Evolutionary conservation across 73 alveolate species (phyloP).

Genomic region (Paramecium octaurelia): DNA sequence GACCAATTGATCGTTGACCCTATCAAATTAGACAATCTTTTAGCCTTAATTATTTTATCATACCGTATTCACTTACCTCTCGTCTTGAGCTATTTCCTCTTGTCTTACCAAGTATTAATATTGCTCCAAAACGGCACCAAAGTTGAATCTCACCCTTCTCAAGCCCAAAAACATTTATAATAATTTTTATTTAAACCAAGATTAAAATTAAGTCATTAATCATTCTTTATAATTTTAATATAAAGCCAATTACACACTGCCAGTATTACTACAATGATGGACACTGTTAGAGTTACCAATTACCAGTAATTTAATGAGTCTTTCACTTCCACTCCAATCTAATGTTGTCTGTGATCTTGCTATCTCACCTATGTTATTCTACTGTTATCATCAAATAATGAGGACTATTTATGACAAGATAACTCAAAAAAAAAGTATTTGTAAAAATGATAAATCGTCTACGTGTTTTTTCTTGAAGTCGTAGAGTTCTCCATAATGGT

Average conservation of each 20-base stretch:
- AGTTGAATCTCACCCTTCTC: neutral
- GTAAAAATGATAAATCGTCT: neutral
- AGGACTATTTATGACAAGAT: neutral
- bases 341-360: neutral
- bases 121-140: neutral
- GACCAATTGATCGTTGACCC: neutral
- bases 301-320: neutral
- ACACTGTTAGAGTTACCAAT: neutral
- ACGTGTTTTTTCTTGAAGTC: neutral
- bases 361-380: neutral
- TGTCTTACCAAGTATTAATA: neutral
- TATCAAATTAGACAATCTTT: conserved; percentile 23
- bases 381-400: neutral
- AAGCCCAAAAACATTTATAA: neutral
- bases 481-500: neutral
- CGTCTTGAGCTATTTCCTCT: neutral
- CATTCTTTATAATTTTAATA: neutral
- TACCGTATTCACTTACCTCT: conserved; percentile 30
- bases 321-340: neutral
- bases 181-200: neutral
- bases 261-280: neutral
- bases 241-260: neutral
- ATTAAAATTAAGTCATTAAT: conserved; percentile 7
- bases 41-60: neutral
- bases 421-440: neutral